Percentiles rank a stretch among this genome's conserved stretches.
phyloP scores from a whole-genome alignment of 768 basidiomycete genomes.

The Xerocomellus intermedius region DNA sequence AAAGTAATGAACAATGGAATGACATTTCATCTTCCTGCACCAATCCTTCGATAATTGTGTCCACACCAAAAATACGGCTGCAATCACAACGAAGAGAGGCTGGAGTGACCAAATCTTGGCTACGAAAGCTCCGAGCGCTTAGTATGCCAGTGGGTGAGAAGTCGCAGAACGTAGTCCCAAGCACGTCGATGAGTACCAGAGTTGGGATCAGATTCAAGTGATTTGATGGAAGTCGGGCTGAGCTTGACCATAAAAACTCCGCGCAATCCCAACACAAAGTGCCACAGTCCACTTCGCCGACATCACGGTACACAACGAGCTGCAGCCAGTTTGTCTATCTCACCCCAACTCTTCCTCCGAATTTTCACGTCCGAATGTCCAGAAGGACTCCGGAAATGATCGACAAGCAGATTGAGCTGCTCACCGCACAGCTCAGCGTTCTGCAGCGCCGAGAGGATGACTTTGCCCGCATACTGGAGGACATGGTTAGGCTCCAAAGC shows the following conservation, averaged over 20 bases:
- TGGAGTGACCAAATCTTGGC: too few species aligned
- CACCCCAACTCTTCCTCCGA: not conserved
- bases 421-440: slow-evolving; percentile 39
- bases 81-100: not conserved
- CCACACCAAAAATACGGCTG: not conserved
- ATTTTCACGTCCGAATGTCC: slow-evolving; percentile 14
- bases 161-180: too few species aligned
- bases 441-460: slow-evolving; percentile 40
- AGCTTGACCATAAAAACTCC: not conserved
- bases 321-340: not conserved
- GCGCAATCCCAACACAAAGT: not conserved
- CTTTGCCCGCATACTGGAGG: slow-evolving; percentile 39
- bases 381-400: slow-evolving; percentile 26
- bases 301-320: not conserved
- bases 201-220: too few species aligned
- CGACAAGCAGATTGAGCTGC: slow-evolving; percentile 36
- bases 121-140: too few species aligned
- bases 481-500: slow-evolving; percentile 39
- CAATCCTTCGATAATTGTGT: not conserved
- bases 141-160: too few species aligned
- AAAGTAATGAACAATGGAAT: not conserved
- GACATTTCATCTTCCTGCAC: not conserved
- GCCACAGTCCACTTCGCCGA: not conserved
- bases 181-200: too few species aligned
- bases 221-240: not conserved